Evolutionary conservation across 257 asterid genomes (phyloP).

Genomic region (Buddleja alternifolia): DNA sequence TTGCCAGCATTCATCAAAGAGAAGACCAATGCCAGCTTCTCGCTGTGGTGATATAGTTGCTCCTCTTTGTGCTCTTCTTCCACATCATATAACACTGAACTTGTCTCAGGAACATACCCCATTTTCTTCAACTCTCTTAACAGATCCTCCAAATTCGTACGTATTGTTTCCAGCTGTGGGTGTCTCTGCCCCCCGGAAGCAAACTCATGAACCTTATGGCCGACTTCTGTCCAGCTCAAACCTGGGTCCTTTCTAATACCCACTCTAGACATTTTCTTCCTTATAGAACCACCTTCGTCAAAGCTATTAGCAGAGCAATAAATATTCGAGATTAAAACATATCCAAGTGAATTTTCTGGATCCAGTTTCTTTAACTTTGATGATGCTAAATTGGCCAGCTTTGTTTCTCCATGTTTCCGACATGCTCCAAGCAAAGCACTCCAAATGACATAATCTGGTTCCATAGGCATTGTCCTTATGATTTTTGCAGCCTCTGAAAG

Average conservation of each 20-base stretch:
- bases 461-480: slow-evolving; percentile 58
- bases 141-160: slow-evolving; percentile 44
- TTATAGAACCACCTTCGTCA: slow-evolving; percentile 42
- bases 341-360: slow-evolving; percentile 73
- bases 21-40: slow-evolving; percentile 79
- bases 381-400: slow-evolving; percentile 59
- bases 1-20: slow-evolving; percentile 53
- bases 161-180: slow-evolving; percentile 57
- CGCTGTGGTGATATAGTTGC: slow-evolving; percentile 82
- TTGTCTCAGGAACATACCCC: slow-evolving; percentile 62
- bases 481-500: slow-evolving; percentile 60
- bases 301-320: slow-evolving; percentile 48
- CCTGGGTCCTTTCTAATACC: slow-evolving; percentile 80
- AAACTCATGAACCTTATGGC: slow-evolving; percentile 67
- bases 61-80: slow-evolving; percentile 95
- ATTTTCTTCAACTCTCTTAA: slow-evolving; percentile 37
- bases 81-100: slow-evolving; percentile 60
- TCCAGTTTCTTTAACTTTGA: slow-evolving; percentile 65
- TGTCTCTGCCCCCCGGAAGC: slow-evolving; percentile 68
- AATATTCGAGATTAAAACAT: slow-evolving; percentile 58
- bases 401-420: slow-evolving; percentile 68
- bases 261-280: slow-evolving; percentile 54
- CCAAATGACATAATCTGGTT: slow-evolving; percentile 86
- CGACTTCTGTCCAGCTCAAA: slow-evolving; percentile 81
- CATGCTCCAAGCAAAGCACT: slow-evolving; percentile 90